Percentiles rank a stretch among this genome's conserved stretches.
Evolutionary conservation across 2,329 filamentous ascomycete genomes (phyloP).

Genomic region (Sporothrix curviconia): DNA sequence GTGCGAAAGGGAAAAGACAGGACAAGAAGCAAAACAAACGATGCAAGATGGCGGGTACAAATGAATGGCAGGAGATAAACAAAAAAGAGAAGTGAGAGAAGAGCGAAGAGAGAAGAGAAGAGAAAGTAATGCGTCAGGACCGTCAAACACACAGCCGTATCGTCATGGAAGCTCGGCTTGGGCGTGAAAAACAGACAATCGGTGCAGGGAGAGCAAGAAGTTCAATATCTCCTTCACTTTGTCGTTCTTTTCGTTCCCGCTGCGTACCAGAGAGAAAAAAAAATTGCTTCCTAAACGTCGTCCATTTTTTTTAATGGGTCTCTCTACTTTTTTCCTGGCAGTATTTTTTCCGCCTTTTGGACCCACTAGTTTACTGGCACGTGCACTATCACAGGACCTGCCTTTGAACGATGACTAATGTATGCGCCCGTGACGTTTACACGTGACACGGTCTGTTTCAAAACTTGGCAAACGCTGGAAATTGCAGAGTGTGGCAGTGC

Average conservation of each 20-base stretch:
- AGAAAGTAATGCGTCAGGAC: neutral
- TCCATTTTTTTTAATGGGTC: conserved; percentile 4
- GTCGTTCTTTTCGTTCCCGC: neutral
- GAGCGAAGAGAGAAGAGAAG: neutral
- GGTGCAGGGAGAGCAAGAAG: neutral
- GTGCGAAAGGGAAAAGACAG: neutral
- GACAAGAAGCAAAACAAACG: too few relatives aligned
- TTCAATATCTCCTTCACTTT: neutral
- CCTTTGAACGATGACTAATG: neutral
- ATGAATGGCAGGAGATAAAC: too few relatives aligned
- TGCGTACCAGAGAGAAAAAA: neutral
- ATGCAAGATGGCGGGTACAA: too few relatives aligned
- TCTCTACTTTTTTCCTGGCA: conserved; percentile 15
- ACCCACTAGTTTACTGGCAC: neutral
- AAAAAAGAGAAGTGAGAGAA: neutral
- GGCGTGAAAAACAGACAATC: neutral
- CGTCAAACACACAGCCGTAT: neutral
- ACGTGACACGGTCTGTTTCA: neutral
- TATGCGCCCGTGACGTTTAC: neutral
- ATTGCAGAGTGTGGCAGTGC: conserved; percentile 11
- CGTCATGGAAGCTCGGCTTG: neutral
- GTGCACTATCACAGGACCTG: neutral
- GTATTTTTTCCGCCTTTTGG: conserved; percentile 15
- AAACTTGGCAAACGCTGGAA: neutral
- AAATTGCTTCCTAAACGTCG: neutral